Conservation (phyloP, 768 basidiomycete genomes). For the Lyophyllum atratum region DNA sequence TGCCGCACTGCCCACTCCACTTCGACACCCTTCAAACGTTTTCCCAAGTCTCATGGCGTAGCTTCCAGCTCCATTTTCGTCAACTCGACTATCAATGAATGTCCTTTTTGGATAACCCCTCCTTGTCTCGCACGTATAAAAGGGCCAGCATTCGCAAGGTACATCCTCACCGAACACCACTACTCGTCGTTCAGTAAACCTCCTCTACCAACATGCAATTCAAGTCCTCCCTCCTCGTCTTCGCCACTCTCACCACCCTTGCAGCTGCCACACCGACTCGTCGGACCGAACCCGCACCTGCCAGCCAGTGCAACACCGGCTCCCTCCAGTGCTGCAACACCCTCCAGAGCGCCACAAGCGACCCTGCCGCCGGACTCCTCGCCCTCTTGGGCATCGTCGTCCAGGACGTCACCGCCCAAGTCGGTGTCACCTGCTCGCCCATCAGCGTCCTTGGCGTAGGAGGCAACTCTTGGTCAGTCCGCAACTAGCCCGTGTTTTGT, state of each 20-base stretch:
- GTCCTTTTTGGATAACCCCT: no score
- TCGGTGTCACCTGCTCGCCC: slow-evolving; percentile 26
- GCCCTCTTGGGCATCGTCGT: slow-evolving; percentile 10
- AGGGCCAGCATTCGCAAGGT: not conserved
- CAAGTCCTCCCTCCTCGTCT: slow-evolving; percentile 8
- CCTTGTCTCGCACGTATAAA: not conserved
- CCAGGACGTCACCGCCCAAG: not conserved
- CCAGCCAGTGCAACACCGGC: slow-evolving; percentile 29
- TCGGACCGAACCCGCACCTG: not conserved
- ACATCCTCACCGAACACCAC: not conserved
- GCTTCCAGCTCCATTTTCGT: no score
- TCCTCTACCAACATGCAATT: slow-evolving; percentile 7
- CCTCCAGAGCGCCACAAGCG: slow-evolving; percentile 2
- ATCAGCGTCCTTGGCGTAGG: slow-evolving; percentile 22
- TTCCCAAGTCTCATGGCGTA: no score
- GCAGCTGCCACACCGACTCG: slow-evolving; percentile 23
- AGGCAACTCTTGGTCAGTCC: slow-evolving; percentile 16
- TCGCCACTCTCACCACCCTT: slow-evolving; percentile 17
- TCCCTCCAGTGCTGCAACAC: slow-evolving; percentile 28
- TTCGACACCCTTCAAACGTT: no score
- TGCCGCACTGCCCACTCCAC: no score
- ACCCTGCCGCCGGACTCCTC: slow-evolving; percentile 7
- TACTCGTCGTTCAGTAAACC: not conserved
- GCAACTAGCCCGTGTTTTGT: not conserved
- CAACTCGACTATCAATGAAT: no score